Evolutionary conservation across 2,329 filamentous ascomycete genomes (phyloP).

Genomic region (Dryadomyces quercus-mongolicae): DNA sequence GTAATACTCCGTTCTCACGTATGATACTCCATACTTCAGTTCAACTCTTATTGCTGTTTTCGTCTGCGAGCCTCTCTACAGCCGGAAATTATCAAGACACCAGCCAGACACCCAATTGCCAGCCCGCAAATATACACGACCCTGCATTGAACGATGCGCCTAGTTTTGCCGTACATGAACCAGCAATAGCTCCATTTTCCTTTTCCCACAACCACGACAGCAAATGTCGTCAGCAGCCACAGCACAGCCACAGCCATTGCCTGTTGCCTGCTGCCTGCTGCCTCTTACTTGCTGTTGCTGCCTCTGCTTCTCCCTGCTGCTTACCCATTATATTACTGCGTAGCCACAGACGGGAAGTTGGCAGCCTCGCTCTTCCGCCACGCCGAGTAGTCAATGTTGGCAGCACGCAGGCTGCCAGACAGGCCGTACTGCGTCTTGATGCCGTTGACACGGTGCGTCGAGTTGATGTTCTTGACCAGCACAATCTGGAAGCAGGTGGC

Average conservation of each 20-base stretch:
- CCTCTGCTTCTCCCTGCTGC: not conserved
- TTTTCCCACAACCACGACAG: too few relatives aligned
- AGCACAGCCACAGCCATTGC: too few relatives aligned
- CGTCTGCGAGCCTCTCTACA: too few relatives aligned
- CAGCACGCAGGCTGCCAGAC: conserved; percentile 39
- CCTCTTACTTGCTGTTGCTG: too few relatives aligned
- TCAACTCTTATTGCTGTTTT: too few relatives aligned
- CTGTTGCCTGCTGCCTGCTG: too few relatives aligned
- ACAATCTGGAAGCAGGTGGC: conserved; percentile 83
- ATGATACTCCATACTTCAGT: too few relatives aligned
- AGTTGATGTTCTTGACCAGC: conserved; percentile 82
- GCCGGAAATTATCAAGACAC: not conserved
- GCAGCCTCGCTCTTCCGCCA: conserved; percentile 20
- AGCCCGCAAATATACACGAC: not conserved
- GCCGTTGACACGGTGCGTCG: conserved; percentile 69
- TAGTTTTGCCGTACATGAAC: not conserved
- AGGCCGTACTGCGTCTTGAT: conserved; percentile 58
- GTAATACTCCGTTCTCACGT: too few relatives aligned
- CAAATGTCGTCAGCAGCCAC: too few relatives aligned
- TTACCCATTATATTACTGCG: not conserved
- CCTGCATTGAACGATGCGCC: not conserved
- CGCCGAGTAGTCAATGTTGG: conserved; percentile 20
- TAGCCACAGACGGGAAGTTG: conserved; percentile 18
- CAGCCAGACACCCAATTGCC: not conserved
- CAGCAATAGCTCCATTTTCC: not conserved